These are phyloP conservation scores for Mycena sp. DNA, from an alignment of 1,284 basidiomycete species.

Conservation along the genomic window DNA sequence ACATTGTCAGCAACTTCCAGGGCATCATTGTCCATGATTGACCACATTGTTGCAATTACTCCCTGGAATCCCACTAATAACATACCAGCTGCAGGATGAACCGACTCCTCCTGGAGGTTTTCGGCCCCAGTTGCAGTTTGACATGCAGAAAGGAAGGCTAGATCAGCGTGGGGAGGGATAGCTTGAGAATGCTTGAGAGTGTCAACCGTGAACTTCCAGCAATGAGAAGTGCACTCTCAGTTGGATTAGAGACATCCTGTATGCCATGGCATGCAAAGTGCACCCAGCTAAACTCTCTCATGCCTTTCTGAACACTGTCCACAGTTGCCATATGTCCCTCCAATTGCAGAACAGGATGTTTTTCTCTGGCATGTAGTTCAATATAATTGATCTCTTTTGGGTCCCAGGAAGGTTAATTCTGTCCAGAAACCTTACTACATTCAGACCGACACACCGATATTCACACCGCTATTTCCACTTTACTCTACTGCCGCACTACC, in stretches of 20 bases:
- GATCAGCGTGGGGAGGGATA: neutral
- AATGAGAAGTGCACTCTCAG: conserved; percentile 1
- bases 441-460: too few relatives aligned
- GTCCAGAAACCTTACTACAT: too few relatives aligned
- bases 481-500: too few relatives aligned
- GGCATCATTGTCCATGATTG: conserved; percentile 11
- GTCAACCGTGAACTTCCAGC: neutral
- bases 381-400: neutral
- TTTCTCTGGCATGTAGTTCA: neutral
- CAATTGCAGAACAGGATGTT: neutral
- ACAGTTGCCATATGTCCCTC: neutral
- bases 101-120: neutral
- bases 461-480: too few relatives aligned
- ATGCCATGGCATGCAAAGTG: conserved; percentile 9
- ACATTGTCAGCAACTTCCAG: neutral
- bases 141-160: conserved; percentile 3
- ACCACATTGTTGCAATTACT: conserved; percentile 6
- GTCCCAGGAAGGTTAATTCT: neutral
- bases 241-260: neutral
- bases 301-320: neutral
- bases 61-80: neutral
- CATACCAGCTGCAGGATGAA: conserved; percentile 10
- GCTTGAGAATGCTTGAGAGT: neutral
- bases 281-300: neutral
- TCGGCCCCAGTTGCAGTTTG: neutral